Base-by-base conservation (phyloP, 768 basidiomycete species). In the Chalciporus piperatus region DNA sequence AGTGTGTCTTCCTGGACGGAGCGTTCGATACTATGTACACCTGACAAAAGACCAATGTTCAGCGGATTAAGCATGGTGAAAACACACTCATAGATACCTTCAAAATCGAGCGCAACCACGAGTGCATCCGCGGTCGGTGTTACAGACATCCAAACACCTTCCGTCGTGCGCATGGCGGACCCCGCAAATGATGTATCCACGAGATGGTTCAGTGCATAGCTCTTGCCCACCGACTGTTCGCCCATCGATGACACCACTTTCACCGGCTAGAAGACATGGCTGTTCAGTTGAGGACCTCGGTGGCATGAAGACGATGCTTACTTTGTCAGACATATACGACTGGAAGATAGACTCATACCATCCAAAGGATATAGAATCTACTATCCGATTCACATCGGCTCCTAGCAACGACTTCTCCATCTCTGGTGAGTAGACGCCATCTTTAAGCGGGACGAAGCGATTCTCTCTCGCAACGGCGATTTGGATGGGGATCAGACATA, bases 231-330 rank as follows among this genome's bases (percentile, higher is more conserved):
- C 0, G 81, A 83, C 62, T 84, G 83, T 59, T 83, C 82, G 6
- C 82, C 82, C 82, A 84, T 85, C 1, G 82, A 84, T 0, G 83
- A 83, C 2, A 84, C 81, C 4, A 84, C 83, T 47, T 76, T 78
- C 13, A 84, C 83, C 9, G 80, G 79, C 79, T 84, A 47, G 11
- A 16, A 46, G 0, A 1, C 13, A 5, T 47, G 1, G 44, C 23
- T 9, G 38, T 3, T 17, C 1, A 9, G 27, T 9, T 3, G 0
- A n/a, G 16, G 13, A 30, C 27, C 20, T 8, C 30, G 5, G 3
- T 14, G 12, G 11, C 2, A 16, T 1, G 22, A 43, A 20, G 3
- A 28, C 19, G 47, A 46, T 10, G 1, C 30, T 32, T 22, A 76
- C 82, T 73, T 80, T 84, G 35, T 71, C 67, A 6, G 79, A 77